Evolutionary conservation across 2,329 filamentous ascomycete species (phyloP).

Genomic region (Periglandula ipomoeae): DNA sequence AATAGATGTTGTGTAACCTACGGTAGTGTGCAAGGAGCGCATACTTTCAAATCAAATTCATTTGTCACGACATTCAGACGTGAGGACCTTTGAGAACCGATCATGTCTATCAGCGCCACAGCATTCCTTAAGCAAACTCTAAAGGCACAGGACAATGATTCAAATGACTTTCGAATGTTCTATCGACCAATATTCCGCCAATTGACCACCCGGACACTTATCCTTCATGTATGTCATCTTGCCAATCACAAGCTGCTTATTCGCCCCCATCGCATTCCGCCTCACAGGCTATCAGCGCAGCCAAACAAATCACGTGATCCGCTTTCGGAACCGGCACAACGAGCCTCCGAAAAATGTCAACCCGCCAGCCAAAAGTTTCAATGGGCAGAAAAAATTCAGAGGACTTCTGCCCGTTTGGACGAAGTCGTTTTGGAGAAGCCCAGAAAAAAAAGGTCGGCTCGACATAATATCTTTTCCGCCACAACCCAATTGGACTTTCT

Average conservation of each 20-base stretch:
- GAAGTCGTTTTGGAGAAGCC: neutral
- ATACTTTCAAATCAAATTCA: slow-evolving; percentile 11
- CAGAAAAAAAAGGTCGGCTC: neutral
- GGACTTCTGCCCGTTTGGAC: slow-evolving; percentile 12
- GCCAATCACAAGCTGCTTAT: neutral
- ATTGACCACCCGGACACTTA: neutral
- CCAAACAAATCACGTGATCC: slow-evolving; percentile 8
- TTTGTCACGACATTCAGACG: slow-evolving; percentile 9
- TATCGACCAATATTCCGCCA: too few species aligned
- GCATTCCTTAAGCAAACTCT: too few species aligned
- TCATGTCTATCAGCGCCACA: too few species aligned
- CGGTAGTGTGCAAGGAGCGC: slow-evolving; percentile 1
- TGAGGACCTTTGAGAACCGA: too few species aligned
- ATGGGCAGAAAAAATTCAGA: slow-evolving; percentile 22
- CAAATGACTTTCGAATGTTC: too few species aligned
- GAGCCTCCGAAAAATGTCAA: slow-evolving; percentile 19
- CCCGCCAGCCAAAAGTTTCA: slow-evolving; percentile 22
- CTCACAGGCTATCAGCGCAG: neutral
- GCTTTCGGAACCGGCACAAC: slow-evolving; percentile 21
- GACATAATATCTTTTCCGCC: neutral
- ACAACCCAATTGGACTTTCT: slow-evolving; percentile 14
- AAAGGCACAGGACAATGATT: too few species aligned
- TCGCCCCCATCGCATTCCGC: neutral
- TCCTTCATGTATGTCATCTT: neutral
- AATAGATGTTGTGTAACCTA: slow-evolving; percentile 25